A percentile compares a stretch with the other conserved stretches of the same genome.
These are phyloP conservation scores for Carex arenaria DNA, from an alignment of 202 grass and related monocot species.

Conservation along the genomic window DNA sequence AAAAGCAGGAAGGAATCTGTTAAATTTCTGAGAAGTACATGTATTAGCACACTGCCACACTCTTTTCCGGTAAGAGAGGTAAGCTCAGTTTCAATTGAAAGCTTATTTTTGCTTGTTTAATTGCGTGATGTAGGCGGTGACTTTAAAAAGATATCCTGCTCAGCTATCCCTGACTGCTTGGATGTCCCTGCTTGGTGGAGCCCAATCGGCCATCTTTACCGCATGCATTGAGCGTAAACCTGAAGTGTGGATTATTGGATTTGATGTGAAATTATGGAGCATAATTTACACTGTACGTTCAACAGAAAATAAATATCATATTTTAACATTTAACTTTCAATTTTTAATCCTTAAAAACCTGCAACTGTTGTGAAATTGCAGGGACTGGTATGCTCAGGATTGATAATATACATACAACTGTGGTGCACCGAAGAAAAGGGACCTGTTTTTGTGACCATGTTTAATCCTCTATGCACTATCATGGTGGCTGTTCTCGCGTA, in stretches of 20 bases:
- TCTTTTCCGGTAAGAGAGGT: background rate
- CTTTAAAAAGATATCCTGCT: constrained; percentile 75
- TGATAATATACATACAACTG: constrained; percentile 69
- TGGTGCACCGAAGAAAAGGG: constrained; percentile 88
- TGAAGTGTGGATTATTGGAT: constrained; percentile 60
- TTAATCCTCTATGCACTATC: constrained; percentile 63
- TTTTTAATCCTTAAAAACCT: background rate
- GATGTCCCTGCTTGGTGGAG: constrained; percentile 66
- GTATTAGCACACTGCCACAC: background rate
- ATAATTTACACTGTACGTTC: constrained; percentile 55
- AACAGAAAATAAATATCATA: background rate
- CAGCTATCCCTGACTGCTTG: constrained; percentile 81
- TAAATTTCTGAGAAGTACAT: background rate
- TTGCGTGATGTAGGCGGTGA: constrained; percentile 55
- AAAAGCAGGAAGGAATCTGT: background rate
- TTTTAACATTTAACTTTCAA: background rate
- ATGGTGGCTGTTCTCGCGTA: constrained; percentile 73
- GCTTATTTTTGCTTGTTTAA: background rate
- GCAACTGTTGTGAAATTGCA: background rate
- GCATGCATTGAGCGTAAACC: constrained; percentile 34
- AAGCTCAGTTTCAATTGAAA: background rate
- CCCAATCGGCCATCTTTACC: constrained; percentile 60
- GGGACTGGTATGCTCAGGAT: constrained; percentile 68
- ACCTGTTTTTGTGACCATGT: constrained; percentile 94
- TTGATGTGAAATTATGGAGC: constrained; percentile 75